phyloP scores from a whole-genome alignment of 805 yeast genomes.

The Metschnikowia gelsemii region DNA sequence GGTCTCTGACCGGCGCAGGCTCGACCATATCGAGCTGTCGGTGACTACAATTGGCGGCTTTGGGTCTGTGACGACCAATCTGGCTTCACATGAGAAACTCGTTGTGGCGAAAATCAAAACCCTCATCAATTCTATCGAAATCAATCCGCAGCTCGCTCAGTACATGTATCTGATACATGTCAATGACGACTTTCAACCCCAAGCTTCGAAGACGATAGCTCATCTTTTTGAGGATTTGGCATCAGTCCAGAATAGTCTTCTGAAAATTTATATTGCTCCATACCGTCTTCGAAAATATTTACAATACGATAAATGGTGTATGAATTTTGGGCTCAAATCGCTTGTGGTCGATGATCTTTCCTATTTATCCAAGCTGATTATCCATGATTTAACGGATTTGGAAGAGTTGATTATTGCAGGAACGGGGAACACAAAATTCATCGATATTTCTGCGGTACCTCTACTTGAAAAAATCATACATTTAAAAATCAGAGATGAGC shows the following conservation, averaged over 20 bases:
- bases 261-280: conserved; percentile 23
- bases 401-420: conserved; percentile 17
- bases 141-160: conserved; percentile 33
- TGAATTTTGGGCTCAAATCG: conserved; percentile 17
- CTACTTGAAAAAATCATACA: conserved; percentile 9
- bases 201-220: conserved; percentile 1
- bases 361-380: conserved; percentile 7
- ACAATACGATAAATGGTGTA: conserved; percentile 15
- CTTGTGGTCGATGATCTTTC: conserved; percentile 22
- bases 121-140: conserved; percentile 35
- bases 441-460: conserved; percentile 6
- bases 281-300: conserved; percentile 7
- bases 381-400: neutral
- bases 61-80: conserved; percentile 13
- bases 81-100: conserved; percentile 25
- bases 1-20: conserved; percentile 8
- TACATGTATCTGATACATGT: conserved; percentile 10
- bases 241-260: conserved; percentile 11
- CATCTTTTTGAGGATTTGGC: conserved; percentile 8
- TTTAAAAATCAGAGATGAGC: conserved; percentile 13
- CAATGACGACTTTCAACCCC: conserved; percentile 2
- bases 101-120: conserved; percentile 40
- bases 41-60: conserved; percentile 31
- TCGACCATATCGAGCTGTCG: conserved; percentile 25
- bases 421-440: neutral